Evolutionary conservation across 768 basidiomycete genomes (phyloP).

Genomic region (Lenzites betulinus): DNA sequence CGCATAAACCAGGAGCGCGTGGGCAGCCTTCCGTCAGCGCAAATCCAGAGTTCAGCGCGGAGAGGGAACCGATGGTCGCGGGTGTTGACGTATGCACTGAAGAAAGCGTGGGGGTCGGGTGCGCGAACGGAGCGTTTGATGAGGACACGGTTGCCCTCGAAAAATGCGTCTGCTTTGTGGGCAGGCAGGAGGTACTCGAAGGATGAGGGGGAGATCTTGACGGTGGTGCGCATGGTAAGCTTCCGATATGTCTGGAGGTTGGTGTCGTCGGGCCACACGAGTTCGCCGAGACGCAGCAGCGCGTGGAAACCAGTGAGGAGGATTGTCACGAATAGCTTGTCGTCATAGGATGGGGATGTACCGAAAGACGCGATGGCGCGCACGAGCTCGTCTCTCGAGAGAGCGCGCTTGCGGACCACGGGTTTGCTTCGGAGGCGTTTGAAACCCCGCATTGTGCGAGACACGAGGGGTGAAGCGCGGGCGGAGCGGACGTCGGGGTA

Average conservation of each 20-base stretch:
- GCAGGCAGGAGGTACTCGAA: neutral
- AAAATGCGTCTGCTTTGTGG: neutral
- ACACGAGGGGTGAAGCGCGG: constrained; percentile 8
- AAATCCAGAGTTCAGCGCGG: neutral
- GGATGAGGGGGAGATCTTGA: neutral
- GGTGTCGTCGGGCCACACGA: neutral
- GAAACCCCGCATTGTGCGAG: neutral
- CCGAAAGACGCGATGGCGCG: neutral
- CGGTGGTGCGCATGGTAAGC: neutral
- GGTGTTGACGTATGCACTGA: neutral
- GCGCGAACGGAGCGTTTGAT: neutral
- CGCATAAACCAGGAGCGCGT: neutral
- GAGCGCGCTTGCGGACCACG: neutral
- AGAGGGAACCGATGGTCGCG: neutral
- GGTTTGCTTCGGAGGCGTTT: neutral
- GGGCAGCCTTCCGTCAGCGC: neutral
- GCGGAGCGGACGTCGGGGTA: neutral
- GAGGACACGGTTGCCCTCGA: neutral
- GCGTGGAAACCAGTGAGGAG: neutral
- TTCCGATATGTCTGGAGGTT: neutral
- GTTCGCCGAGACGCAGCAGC: neutral
- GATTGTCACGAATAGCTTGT: neutral
- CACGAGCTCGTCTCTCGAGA: neutral
- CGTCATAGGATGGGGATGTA: neutral
- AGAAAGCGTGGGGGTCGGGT: neutral